Evolutionary conservation across 192 early-diverging fungal genomes (phyloP), one percentile per base, ranked within the genome.

Genomic region (Backusella macrospora): DNA sequence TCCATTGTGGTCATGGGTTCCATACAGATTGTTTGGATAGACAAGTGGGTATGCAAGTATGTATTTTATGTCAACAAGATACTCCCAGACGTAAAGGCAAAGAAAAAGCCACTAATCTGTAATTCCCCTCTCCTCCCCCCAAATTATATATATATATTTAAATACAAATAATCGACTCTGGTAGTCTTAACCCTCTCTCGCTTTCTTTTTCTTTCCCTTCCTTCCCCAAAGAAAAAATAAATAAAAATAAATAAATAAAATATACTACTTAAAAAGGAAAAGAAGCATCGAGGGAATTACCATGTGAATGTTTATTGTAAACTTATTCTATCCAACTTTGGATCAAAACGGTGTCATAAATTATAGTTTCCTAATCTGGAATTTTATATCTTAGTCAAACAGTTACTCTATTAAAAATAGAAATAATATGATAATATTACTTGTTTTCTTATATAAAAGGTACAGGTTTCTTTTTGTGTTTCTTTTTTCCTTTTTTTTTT

Each of bases 1-100:
- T 86, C 73, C 81, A 84, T 18, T 86, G 85, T 72, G 86, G 85
- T 13, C 86, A 86, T 72, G 85, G 83, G 47, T 88, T 82, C 46
- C 86, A 88, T 76, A 82, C 77, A 26, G 77, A 84, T 16, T 88
- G 86, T 42, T 63, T 88, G 8, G 78, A 81, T 40, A 38, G 65
- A 42, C 78, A 79, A 34, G 21, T 63, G n/a, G 71, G 71, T 34
- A 39, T 67, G 9, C 45, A 74, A 23, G 73, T 64, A 10, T 74
- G 73, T 66, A 42, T 46, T 12, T 9, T 49, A 14, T 74, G 73
- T 26, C 73, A 74, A n/a, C 48, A 71, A 29, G 69, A 48, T 39
- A 52, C 63, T 47, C 42, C 7, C 6, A 65, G 42, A 6, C 52
- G 49, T 15, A 71, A 71, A 62, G 70, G 70, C 29, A 71, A 71